Evolutionary conservation across 2,329 filamentous ascomycete genomes (phyloP).

Genomic region (Penicillium sclerotigenum): DNA sequence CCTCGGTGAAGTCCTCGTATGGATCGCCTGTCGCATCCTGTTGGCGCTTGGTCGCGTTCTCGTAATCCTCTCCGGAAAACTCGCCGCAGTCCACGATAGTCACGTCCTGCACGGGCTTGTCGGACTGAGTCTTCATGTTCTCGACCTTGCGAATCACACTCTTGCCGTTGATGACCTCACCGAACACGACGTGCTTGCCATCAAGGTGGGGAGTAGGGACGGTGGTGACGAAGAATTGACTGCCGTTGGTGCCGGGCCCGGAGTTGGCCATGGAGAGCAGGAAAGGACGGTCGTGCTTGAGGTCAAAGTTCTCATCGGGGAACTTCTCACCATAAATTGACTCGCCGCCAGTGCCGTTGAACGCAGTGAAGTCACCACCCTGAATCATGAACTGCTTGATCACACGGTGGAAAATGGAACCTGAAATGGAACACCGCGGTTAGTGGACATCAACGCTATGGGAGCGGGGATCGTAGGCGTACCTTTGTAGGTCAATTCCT

Average conservation of each 20-base stretch:
- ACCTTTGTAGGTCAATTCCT: constrained; percentile 86
- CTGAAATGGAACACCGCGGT: constrained; percentile 34
- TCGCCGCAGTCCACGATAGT: constrained; percentile 82
- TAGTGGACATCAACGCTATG: not conserved
- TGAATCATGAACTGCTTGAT: constrained; percentile 99
- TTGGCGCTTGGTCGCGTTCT: constrained; percentile 63
- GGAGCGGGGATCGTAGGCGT: constrained; percentile 12
- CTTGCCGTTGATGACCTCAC: constrained; percentile 90
- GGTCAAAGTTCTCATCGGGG: constrained; percentile 89
- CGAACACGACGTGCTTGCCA: constrained; percentile 95
- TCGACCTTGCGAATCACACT: constrained; percentile 86
- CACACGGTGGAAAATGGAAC: constrained; percentile 87
- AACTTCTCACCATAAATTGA: constrained; percentile 98
- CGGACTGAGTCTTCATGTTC: constrained; percentile 70
- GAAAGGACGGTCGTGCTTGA: constrained; percentile 90
- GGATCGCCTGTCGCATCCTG: constrained; percentile 81
- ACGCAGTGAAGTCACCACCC: constrained; percentile 92
- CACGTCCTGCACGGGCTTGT: constrained; percentile 74
- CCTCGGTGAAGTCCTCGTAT: constrained; percentile 95
- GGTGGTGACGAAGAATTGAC: constrained; percentile 97
- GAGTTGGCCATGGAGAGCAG: constrained; percentile 97
- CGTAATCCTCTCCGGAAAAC: constrained; percentile 68
- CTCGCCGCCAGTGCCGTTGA: constrained; percentile 93
- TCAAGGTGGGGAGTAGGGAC: constrained; percentile 93
- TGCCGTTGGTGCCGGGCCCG: constrained; percentile 91